Conservation (phyloP, 225 moss, liverwort and hornwort genomes). For the Straminergon stramineum region DNA sequence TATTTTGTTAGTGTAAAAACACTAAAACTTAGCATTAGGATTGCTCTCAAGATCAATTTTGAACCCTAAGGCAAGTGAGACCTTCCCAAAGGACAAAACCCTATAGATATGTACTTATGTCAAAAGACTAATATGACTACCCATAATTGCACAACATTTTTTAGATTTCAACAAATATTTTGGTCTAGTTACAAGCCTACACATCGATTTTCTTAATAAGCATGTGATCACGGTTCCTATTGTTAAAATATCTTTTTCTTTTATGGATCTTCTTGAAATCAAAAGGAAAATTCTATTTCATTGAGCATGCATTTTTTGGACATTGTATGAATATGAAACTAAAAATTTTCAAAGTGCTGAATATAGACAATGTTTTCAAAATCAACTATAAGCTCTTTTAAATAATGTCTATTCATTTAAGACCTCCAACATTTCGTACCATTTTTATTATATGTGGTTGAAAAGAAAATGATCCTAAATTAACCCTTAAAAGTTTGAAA, state of each 20-base stretch:
- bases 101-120: neutral
- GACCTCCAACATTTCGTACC: neutral
- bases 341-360: too few species aligned
- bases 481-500: rapidly evolving
- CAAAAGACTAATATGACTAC: neutral
- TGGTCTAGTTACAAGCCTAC: neutral
- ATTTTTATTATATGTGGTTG: neutral
- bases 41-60: neutral
- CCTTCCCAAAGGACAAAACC: rapidly evolving
- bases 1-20: too few species aligned
- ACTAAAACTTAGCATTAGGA: too few species aligned
- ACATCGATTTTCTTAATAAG: neutral
- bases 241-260: neutral
- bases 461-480: neutral
- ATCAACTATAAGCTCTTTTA: neutral
- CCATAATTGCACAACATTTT: neutral
- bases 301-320: neutral
- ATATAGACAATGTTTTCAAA: neutral
- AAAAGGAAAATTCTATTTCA: neutral
- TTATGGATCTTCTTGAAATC: neutral
- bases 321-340: neutral
- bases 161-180: too few species aligned
- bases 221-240: neutral
- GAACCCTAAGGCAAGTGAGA: neutral
- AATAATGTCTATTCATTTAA: neutral